Evolutionary conservation across 1,284 basidiomycete species (phyloP).

Genomic region (Tilletia walkeri): DNA sequence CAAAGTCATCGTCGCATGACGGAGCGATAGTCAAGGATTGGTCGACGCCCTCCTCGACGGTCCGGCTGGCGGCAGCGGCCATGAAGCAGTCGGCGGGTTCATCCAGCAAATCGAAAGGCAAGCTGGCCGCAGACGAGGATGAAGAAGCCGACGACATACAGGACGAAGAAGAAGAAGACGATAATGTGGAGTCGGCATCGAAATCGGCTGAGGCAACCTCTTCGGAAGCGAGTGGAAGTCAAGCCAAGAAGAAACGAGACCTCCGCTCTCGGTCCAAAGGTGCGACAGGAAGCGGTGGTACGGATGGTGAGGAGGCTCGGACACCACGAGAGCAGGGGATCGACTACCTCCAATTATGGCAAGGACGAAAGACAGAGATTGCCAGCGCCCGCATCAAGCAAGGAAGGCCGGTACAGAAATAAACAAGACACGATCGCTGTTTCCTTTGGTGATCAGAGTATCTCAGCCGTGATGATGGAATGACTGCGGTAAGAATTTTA

Average conservation of each 20-base stretch:
- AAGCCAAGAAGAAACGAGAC: conserved; percentile 11
- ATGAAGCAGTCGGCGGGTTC: not conserved
- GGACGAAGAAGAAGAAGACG: not conserved
- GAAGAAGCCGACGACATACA: not conserved
- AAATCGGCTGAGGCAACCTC: not conserved
- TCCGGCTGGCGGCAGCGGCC: conserved; percentile 1
- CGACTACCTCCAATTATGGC: conserved; percentile 15
- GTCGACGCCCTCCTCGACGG: not conserved
- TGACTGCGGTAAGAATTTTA: not conserved
- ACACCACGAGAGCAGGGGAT: conserved; percentile 11
- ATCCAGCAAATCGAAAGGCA: no score
- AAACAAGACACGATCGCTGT: not conserved
- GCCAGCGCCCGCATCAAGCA: not conserved
- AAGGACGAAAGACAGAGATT: conserved; percentile 7
- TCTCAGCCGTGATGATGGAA: not conserved
- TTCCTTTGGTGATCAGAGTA: not conserved
- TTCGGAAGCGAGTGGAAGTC: not conserved
- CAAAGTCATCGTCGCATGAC: not conserved
- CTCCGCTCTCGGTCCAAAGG: not conserved
- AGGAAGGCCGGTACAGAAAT: not conserved
- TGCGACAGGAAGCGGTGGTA: not conserved
- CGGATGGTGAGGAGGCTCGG: not conserved
- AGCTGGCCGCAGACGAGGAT: not conserved
- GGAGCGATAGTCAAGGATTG: not conserved
- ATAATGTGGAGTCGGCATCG: not conserved